A percentile compares a stretch with the other conserved stretches of the same genome.
Evolutionary conservation across 345 rosid species (phyloP).

Genomic region (Aquilaria sinensis): DNA sequence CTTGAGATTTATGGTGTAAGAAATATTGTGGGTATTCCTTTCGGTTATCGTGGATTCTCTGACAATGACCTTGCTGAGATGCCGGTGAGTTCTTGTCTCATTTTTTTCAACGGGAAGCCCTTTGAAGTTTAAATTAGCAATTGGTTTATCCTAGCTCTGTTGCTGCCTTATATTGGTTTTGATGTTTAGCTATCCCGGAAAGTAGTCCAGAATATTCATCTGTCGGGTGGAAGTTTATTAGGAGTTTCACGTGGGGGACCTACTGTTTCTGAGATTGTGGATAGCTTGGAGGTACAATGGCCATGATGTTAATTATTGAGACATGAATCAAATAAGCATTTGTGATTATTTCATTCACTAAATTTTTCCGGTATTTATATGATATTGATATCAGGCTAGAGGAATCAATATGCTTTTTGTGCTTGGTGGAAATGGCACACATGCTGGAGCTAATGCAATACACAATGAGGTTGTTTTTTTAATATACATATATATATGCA

Average conservation of each 20-base stretch:
- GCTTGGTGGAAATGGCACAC: constrained; percentile 96
- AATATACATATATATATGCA: too few relatives aligned
- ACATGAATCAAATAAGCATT: neutral
- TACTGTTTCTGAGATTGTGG: constrained; percentile 60
- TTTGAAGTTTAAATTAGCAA: neutral
- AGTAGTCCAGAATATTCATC: constrained; percentile 95
- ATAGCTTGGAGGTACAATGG: constrained; percentile 59
- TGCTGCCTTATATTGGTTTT: constrained; percentile 12
- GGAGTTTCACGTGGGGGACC: constrained; percentile 98
- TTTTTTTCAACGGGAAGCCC: neutral
- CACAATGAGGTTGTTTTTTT: constrained; percentile 68
- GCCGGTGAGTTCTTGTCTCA: constrained; percentile 38
- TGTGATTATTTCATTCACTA: neutral
- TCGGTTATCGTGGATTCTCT: constrained; percentile 87
- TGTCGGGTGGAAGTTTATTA: constrained; percentile 95
- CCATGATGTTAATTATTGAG: neutral
- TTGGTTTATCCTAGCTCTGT: constrained; percentile 3
- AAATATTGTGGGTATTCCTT: constrained; percentile 92
- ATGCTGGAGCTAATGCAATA: constrained; percentile 97
- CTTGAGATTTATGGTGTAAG: constrained; percentile 96
- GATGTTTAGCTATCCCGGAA: constrained; percentile 71
- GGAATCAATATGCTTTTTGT: constrained; percentile 99
- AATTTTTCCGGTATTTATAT: constrained; percentile 10
- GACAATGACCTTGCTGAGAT: constrained; percentile 70
- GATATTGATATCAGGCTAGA: constrained; percentile 50